These are phyloP conservation scores for Yamadazyma membranifaciens DNA, from an alignment of 1,139 yeast genomes.

Conservation along the genomic window DNA sequence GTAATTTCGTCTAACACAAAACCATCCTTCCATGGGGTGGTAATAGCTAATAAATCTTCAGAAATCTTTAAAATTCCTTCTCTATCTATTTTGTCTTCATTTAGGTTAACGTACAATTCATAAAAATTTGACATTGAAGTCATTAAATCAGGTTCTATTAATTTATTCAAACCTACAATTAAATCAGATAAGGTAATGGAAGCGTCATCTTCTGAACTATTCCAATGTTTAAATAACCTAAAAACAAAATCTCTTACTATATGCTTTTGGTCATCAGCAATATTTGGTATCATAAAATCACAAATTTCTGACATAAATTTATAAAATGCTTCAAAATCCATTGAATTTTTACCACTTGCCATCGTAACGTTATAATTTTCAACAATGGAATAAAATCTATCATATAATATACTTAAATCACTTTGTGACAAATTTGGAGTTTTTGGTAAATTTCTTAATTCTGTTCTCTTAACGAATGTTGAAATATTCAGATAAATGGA, in stretches of 20 bases:
- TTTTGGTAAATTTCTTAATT: constrained; percentile 78
- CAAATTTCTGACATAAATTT: constrained; percentile 77
- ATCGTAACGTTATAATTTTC: constrained; percentile 64
- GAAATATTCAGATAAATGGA: constrained; percentile 84
- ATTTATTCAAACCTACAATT: constrained; percentile 66
- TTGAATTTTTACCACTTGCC: constrained; percentile 66
- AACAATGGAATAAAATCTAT: constrained; percentile 76
- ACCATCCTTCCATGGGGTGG: constrained; percentile 82
- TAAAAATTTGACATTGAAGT: constrained; percentile 77
- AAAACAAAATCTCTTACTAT: constrained; percentile 44
- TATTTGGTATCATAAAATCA: constrained; percentile 61
- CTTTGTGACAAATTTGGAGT: constrained; percentile 57
- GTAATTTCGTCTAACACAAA: constrained; percentile 58
- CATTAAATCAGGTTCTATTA: constrained; percentile 76
- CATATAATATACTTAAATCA: constrained; percentile 73
- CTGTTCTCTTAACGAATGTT: constrained; percentile 87
- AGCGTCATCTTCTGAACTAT: constrained; percentile 44
- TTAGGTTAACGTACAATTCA: constrained; percentile 59
- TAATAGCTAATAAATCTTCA: constrained; percentile 79
- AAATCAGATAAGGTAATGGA: constrained; percentile 68
- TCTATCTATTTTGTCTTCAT: constrained; percentile 65
- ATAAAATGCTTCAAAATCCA: constrained; percentile 73
- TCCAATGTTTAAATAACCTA: constrained; percentile 74
- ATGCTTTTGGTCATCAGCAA: constrained; percentile 23
- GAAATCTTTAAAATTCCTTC: constrained; percentile 82